Evolutionary conservation across 768 basidiomycete species (phyloP).

Genomic region (Rhodotorula paludigena): DNA sequence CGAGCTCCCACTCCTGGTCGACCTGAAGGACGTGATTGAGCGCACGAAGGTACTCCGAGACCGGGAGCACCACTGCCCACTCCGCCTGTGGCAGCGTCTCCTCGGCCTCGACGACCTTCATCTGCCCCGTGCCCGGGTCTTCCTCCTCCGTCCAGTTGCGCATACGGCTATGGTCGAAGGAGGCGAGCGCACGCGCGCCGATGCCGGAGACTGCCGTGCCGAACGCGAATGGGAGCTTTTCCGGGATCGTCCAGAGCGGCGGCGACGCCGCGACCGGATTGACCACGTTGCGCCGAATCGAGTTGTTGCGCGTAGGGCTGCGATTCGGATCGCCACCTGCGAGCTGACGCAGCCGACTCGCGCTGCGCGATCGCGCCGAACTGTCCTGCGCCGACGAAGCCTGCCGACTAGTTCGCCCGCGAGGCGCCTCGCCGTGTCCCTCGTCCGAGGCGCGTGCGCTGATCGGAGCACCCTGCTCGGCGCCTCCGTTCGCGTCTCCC

Average conservation of each 20-base stretch:
- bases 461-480: not conserved
- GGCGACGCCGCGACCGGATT: slow-evolving; percentile 8
- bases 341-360: slow-evolving; percentile 27
- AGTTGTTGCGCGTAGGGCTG: slow-evolving; percentile 28
- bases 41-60: slow-evolving; percentile 66
- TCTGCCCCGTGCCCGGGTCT: slow-evolving; percentile 37
- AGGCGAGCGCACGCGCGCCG: slow-evolving; percentile 34
- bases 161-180: slow-evolving; percentile 44
- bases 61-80: slow-evolving; percentile 52
- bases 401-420: slow-evolving; percentile 25
- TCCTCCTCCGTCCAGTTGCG: slow-evolving; percentile 42
- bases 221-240: slow-evolving; percentile 58
- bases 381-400: not conserved
- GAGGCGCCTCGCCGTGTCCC: slow-evolving; percentile 14
- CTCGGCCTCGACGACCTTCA: slow-evolving; percentile 44
- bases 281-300: slow-evolving; percentile 8
- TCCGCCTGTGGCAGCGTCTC: slow-evolving; percentile 8
- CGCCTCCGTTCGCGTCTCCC: not conserved
- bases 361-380: slow-evolving; percentile 26
- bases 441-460: slow-evolving; percentile 9
- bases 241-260: slow-evolving; percentile 66
- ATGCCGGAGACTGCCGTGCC: slow-evolving; percentile 1
- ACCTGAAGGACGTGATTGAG: slow-evolving; percentile 63
- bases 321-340: slow-evolving; percentile 23
- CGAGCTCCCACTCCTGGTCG: slow-evolving; percentile 84